phyloP scores from a whole-genome alignment of 345 rosid genomes.

The Boechera stricta region DNA sequence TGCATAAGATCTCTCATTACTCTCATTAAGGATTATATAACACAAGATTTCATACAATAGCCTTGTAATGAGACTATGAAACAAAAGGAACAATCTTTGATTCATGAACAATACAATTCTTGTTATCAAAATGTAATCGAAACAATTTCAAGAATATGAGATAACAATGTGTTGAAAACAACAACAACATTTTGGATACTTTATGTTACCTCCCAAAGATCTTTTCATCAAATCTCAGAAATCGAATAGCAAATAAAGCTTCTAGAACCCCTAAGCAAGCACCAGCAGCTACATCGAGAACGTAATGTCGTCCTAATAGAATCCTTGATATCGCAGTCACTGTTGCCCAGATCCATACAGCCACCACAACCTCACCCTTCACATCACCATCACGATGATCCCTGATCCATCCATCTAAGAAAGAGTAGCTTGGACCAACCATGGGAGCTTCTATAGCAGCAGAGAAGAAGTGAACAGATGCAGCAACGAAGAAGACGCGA shows the following conservation, averaged over 20 bases:
- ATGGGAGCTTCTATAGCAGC: background rate
- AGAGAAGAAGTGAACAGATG: constrained; percentile 54
- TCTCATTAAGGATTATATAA: constrained; percentile 2
- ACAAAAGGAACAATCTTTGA: constrained; percentile 29
- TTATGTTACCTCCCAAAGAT: constrained; percentile 36
- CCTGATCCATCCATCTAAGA: constrained; percentile 42
- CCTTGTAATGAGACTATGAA: background rate
- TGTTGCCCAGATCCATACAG: constrained; percentile 70
- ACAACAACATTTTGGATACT: background rate
- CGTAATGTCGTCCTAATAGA: constrained; percentile 81
- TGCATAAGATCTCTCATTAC: background rate
- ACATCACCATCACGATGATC: constrained; percentile 31
- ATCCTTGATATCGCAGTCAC: constrained; percentile 74
- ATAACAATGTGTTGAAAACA: background rate
- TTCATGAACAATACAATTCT: constrained; percentile 19
- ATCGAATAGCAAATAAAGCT: constrained; percentile 61
- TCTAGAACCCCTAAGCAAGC: constrained; percentile 64
- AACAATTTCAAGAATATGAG: constrained; percentile 18
- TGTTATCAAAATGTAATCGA: background rate
- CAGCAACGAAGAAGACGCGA: constrained; percentile 74
- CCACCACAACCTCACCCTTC: constrained; percentile 42
- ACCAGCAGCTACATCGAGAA: constrained; percentile 73
- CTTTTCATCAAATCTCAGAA: constrained; percentile 46
- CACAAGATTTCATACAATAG: constrained; percentile 25
- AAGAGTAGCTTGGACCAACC: constrained; percentile 1